phyloP scores from a whole-genome alignment of 106 monocot genomes.

The Allium cepa region DNA sequence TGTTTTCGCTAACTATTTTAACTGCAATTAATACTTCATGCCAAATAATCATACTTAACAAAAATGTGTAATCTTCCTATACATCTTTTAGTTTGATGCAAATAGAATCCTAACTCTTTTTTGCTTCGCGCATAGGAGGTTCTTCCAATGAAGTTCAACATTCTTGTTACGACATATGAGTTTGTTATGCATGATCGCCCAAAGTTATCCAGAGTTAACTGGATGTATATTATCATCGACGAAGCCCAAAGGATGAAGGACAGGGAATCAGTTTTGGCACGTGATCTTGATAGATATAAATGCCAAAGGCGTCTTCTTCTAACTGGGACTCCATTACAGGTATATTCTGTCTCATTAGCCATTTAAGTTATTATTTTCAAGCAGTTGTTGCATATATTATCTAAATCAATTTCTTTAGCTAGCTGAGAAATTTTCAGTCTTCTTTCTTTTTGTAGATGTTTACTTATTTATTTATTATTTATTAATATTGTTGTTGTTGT shows the following conservation, averaged over 20 bases:
- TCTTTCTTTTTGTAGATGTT: no score
- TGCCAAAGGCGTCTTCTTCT: constrained; percentile 94
- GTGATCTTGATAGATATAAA: constrained; percentile 91
- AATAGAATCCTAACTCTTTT: not conserved
- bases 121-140: constrained; percentile 46
- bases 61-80: no score
- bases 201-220: constrained; percentile 87
- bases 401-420: no score
- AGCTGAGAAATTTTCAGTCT: no score
- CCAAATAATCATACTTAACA: no score
- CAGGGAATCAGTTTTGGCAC: constrained; percentile 94
- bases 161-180: constrained; percentile 97
- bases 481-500: no score
- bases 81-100: no score
- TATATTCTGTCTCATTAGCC: constrained; percentile 14
- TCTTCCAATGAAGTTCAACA: constrained; percentile 81
- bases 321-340: constrained; percentile 98
- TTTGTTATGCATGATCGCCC: constrained; percentile 96
- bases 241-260: constrained; percentile 99
- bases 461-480: no score
- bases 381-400: no score
- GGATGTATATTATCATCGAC: constrained; percentile 99
- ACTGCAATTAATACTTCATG: no score
- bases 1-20: no score
- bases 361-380: no score